phyloP scores from a whole-genome alignment of 441 rosid species.

The Kokia cookei region DNA sequence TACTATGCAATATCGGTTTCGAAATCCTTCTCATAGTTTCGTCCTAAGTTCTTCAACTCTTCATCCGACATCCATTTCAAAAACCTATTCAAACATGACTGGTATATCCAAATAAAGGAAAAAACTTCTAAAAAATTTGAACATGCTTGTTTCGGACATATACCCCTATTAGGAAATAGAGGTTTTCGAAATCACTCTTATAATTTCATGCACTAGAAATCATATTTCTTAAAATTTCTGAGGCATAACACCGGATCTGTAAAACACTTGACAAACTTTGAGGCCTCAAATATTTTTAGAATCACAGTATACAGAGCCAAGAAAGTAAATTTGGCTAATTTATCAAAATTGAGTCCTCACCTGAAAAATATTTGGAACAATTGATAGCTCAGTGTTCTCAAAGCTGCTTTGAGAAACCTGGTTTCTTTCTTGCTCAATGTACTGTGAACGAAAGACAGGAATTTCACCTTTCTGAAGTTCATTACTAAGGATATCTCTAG shows the following conservation, averaged over 20 bases:
- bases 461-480: conserved; percentile 25
- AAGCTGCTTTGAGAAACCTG: conserved; percentile 27
- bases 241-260: background rate
- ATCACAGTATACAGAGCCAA: background rate
- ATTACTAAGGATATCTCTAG: conserved; percentile 22
- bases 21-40: background rate
- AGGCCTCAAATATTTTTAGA: background rate
- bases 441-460: conserved; percentile 14
- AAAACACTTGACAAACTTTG: background rate
- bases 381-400: conserved; percentile 22
- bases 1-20: background rate
- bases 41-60: no score
- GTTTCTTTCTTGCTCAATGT: conserved; percentile 9
- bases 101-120: background rate
- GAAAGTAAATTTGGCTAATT: background rate
- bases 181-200: background rate
- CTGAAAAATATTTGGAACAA: conserved; percentile 33
- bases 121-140: background rate
- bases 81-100: background rate
- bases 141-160: background rate
- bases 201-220: background rate
- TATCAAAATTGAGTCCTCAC: conserved; percentile 22
- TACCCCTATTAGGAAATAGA: background rate
- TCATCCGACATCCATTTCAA: background rate
- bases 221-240: background rate